phyloP scores from a whole-genome alignment of 768 basidiomycete genomes.

The Leccinum fibrillosum region DNA sequence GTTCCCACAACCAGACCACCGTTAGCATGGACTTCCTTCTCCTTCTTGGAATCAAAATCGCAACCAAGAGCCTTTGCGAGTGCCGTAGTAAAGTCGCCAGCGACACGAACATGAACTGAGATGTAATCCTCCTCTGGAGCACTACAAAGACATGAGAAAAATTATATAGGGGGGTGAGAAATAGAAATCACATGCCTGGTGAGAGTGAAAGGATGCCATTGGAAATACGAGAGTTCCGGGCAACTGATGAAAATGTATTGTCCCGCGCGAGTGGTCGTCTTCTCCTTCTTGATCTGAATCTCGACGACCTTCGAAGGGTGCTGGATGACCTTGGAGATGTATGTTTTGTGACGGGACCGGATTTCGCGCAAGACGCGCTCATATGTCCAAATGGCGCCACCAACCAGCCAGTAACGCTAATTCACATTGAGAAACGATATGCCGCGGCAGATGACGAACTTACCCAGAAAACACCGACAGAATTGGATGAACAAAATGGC shows the following conservation, averaged over 20 bases:
- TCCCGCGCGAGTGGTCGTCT: conserved; percentile 75
- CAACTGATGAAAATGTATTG: conserved; percentile 93
- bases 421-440: conserved; percentile 3
- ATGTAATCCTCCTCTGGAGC: conserved; percentile 96
- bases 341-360: conserved; percentile 86
- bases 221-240: conserved; percentile 91
- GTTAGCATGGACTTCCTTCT: conserved; percentile 39
- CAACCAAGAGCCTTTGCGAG: conserved; percentile 82
- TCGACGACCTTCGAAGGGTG: conserved; percentile 95
- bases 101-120: conserved; percentile 88
- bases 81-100: conserved; percentile 88
- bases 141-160: conserved; percentile 34
- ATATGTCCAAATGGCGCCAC: conserved; percentile 78
- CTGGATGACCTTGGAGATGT: conserved; percentile 91
- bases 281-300: conserved; percentile 97
- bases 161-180: neutral
- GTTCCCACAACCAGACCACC: conserved; percentile 65
- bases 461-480: conserved; percentile 95
- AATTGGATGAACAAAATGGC: conserved; percentile 82
- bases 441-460: conserved; percentile 22
- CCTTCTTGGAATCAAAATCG: conserved; percentile 61
- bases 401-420: conserved; percentile 87
- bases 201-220: conserved; percentile 97
- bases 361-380: conserved; percentile 93
- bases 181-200: conserved; percentile 49